These are phyloP conservation scores for Scorias spongiosa DNA, from an alignment of 2,329 filamentous ascomycete genomes.

Conservation along the genomic window DNA sequence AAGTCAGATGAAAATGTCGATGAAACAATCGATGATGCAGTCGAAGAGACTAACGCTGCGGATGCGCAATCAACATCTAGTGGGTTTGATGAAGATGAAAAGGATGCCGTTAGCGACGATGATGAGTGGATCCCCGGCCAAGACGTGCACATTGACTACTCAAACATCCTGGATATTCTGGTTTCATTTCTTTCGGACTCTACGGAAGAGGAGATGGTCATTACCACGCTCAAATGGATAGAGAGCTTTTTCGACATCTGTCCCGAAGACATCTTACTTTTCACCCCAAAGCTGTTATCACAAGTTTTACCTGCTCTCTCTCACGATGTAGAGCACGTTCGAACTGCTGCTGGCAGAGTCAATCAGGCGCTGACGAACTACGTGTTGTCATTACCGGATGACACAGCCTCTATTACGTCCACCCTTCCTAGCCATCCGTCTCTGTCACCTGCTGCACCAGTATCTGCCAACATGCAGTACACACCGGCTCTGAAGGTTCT, in stretches of 20 bases:
- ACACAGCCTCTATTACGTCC: slow-evolving; percentile 23
- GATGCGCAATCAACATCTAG: slow-evolving; percentile 36
- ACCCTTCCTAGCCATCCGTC: slow-evolving; percentile 4
- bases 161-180: slow-evolving; percentile 79
- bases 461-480: neutral
- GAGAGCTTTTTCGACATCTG: slow-evolving; percentile 95
- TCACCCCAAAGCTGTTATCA: slow-evolving; percentile 81
- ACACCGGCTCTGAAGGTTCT: slow-evolving; percentile 2
- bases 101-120: slow-evolving; percentile 41
- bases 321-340: slow-evolving; percentile 76
- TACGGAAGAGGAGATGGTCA: slow-evolving; percentile 73
- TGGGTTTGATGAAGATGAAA: slow-evolving; percentile 36
- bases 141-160: slow-evolving; percentile 87
- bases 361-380: slow-evolving; percentile 89
- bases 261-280: slow-evolving; percentile 87
- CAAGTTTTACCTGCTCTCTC: slow-evolving; percentile 90
- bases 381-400: slow-evolving; percentile 74
- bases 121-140: slow-evolving; percentile 96
- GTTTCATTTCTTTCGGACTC: slow-evolving; percentile 78
- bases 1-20: neutral
- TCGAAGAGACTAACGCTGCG: slow-evolving; percentile 19
- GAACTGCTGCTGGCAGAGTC: slow-evolving; percentile 73
- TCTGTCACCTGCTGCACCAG: neutral
- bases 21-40: slow-evolving; percentile 17
- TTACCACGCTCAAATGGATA: slow-evolving; percentile 88